Evolutionary conservation across 345 rosid species (phyloP).

Genomic region (Hirschfeldia incana): DNA sequence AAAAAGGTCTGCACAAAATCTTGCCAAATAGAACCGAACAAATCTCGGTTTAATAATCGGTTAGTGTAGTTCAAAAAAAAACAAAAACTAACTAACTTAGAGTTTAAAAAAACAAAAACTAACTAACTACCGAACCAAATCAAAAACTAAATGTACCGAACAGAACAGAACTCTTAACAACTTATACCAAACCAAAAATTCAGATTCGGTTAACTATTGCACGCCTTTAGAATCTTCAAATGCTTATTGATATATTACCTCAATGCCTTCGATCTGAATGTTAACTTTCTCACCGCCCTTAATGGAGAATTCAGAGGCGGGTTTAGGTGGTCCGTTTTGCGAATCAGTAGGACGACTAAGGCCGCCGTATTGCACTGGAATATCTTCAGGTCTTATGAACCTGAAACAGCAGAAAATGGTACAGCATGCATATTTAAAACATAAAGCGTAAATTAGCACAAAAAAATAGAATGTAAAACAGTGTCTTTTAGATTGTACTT

Average conservation of each 20-base stretch:
- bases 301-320: conserved; percentile 87
- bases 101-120: neutral
- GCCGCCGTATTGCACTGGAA: conserved; percentile 94
- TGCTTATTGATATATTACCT: conserved; percentile 46
- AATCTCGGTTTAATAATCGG: neutral
- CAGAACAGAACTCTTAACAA: neutral
- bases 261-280: conserved; percentile 96
- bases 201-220: neutral
- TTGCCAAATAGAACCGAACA: neutral
- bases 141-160: neutral
- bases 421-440: neutral
- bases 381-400: conserved; percentile 83
- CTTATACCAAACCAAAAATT: neutral
- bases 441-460: neutral
- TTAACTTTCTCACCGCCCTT: conserved; percentile 97
- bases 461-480: neutral
- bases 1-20: neutral
- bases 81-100: neutral
- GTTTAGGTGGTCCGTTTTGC: conserved; percentile 67
- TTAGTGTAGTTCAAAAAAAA: neutral
- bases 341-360: conserved; percentile 66
- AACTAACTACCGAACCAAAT: neutral
- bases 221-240: neutral
- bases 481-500: conserved; percentile 45
- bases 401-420: conserved; percentile 36